Percentiles rank a stretch among this genome's conserved stretches.
These are phyloP conservation scores for Trypanosoma lewisi DNA, from an alignment of 208 protist species.

Conservation along the genomic window DNA sequence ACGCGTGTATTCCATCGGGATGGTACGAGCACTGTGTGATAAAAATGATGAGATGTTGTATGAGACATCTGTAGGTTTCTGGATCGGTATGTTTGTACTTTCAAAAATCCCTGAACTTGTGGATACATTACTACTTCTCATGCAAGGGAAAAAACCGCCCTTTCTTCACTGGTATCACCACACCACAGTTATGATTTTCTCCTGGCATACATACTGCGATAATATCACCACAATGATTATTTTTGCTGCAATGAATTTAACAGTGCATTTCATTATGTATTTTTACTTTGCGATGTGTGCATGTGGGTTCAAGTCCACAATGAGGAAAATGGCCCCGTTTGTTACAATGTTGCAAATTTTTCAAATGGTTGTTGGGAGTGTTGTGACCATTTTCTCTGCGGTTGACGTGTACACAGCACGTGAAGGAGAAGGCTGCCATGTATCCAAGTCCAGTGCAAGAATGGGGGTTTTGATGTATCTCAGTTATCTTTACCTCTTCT, in stretches of 20 bases:
- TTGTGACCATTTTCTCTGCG: constrained; percentile 56
- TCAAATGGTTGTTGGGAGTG: constrained; percentile 92
- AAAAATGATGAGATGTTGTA: constrained; percentile 17
- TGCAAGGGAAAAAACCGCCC: constrained; percentile 57
- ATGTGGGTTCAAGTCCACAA: constrained; percentile 45
- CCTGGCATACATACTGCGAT: constrained; percentile 42
- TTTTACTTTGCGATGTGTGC: constrained; percentile 88
- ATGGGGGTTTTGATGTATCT: constrained; percentile 87
- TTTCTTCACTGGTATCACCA: constrained; percentile 82
- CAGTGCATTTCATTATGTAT: constrained; percentile 49
- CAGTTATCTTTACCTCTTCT: constrained; percentile 91
- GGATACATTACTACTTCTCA: constrained; percentile 72
- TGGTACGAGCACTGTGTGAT: constrained; percentile 24
- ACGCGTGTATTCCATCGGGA: background rate
- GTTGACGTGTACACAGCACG: constrained; percentile 41
- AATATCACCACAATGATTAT: constrained; percentile 16
- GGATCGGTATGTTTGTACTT: constrained; percentile 43
- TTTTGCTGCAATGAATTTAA: constrained; percentile 46
- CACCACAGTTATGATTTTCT: constrained; percentile 41
- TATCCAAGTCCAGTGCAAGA: constrained; percentile 46
- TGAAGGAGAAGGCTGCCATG: constrained; percentile 15
- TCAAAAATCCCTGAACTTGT: constrained; percentile 65
- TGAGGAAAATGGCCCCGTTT: constrained; percentile 68
- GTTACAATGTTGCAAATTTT: constrained; percentile 87
- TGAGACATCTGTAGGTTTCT: constrained; percentile 32